These are phyloP conservation scores for Piedraia hortae DNA, from an alignment of 2,329 filamentous ascomycete species.

Conservation along the genomic window DNA sequence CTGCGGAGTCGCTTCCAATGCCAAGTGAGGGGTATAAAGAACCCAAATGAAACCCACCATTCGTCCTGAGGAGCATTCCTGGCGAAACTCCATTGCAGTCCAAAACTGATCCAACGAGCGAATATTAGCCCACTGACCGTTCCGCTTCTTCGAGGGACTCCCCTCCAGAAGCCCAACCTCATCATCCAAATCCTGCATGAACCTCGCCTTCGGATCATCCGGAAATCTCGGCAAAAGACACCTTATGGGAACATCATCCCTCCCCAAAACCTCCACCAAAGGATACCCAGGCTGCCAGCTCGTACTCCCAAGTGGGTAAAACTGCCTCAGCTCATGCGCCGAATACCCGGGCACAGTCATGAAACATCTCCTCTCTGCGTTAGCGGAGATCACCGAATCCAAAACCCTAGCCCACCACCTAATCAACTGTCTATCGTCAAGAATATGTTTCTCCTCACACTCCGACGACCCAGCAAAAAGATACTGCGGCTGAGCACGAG, in stretches of 20 bases:
- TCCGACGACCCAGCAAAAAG: slow-evolving; percentile 80
- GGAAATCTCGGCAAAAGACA: slow-evolving; percentile 70
- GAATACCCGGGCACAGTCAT: slow-evolving; percentile 73
- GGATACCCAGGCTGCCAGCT: slow-evolving; percentile 36
- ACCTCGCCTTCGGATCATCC: slow-evolving; percentile 83
- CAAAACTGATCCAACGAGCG: slow-evolving; percentile 75
- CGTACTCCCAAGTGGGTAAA: slow-evolving; percentile 29
- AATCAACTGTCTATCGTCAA: slow-evolving; percentile 71
- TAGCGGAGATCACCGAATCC: slow-evolving; percentile 36
- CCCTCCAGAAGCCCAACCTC: slow-evolving; percentile 21
- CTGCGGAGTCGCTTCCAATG: not conserved
- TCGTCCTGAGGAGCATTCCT: slow-evolving; percentile 80
- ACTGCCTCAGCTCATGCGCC: slow-evolving; percentile 47
- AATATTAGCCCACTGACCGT: slow-evolving; percentile 58
- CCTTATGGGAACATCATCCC: slow-evolving; percentile 44
- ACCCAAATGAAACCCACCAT: slow-evolving; percentile 91
- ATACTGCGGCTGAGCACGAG: slow-evolving; percentile 75
- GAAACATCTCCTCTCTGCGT: slow-evolving; percentile 26
- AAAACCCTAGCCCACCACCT: slow-evolving; percentile 89
- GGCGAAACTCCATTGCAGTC: slow-evolving; percentile 93
- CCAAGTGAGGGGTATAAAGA: slow-evolving; percentile 49
- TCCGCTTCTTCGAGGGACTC: slow-evolving; percentile 18
- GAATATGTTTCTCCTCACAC: slow-evolving; percentile 61
- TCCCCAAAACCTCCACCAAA: slow-evolving; percentile 44
- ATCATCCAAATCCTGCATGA: slow-evolving; percentile 66